Evolutionary conservation across 2,329 filamentous ascomycete genomes (phyloP).

Genomic region (Aspergillus spinulosporus): DNA sequence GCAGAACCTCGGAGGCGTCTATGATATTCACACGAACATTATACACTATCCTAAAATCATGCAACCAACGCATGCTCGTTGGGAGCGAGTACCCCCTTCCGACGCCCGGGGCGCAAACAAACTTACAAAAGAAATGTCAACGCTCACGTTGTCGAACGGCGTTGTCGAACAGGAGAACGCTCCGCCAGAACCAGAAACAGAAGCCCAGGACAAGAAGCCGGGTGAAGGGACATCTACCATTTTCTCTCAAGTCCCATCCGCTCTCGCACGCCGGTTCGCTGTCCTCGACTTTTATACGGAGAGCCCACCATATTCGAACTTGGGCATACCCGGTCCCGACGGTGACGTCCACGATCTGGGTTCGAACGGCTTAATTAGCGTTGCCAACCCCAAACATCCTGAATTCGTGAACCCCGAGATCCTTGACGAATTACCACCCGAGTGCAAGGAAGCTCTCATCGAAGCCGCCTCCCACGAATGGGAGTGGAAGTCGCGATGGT

Average conservation of each 20-base stretch:
- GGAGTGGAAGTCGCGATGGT: conserved; percentile 75
- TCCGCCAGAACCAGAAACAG: conserved; percentile 3
- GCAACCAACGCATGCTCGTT: conserved; percentile 84
- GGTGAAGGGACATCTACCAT: conserved; percentile 39
- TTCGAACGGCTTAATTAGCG: conserved; percentile 44
- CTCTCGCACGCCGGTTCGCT: conserved; percentile 62
- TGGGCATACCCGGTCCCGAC: conserved; percentile 58
- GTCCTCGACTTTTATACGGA: conserved; percentile 63
- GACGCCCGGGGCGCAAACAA: conserved; percentile 32
- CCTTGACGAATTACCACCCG: conserved; percentile 45
- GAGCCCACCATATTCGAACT: conserved; percentile 57
- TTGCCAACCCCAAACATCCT: conserved; percentile 35
- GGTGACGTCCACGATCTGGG: conserved; percentile 43
- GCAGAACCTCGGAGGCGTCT: conserved; percentile 72
- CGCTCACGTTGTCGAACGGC: conserved; percentile 37
- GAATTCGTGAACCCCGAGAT: conserved; percentile 44
- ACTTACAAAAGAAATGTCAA: conserved; percentile 37
- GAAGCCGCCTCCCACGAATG: conserved; percentile 64
- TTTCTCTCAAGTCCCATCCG: conserved; percentile 57
- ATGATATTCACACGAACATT: conserved; percentile 90
- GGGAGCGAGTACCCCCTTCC: conserved; percentile 66
- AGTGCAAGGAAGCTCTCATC: conserved; percentile 71
- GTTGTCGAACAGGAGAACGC: conserved; percentile 23
- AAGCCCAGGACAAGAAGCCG: conserved; percentile 18
- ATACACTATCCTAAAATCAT: conserved; percentile 85